Percentiles rank a stretch among this genome's conserved stretches.
Conservation (phyloP, 305 asterid genomes). For the Fraxinus velutina region DNA sequence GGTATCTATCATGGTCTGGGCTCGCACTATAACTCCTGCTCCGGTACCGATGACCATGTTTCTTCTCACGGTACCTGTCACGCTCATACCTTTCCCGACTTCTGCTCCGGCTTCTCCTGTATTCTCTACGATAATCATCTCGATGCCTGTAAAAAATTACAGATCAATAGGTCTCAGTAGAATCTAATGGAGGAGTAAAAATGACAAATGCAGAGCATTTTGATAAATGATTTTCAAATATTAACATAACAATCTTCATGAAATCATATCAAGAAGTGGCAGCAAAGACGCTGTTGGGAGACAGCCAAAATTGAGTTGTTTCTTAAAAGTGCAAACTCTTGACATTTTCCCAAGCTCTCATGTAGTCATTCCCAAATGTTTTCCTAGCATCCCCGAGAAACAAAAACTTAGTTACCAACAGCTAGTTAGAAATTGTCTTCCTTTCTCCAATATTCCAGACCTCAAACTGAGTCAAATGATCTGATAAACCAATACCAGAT, state of each 20-base stretch:
- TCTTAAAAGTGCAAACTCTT: neutral
- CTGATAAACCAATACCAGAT: neutral
- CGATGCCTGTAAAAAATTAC: conserved; percentile 17
- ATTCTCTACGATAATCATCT: conserved; percentile 29
- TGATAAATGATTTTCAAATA: neutral
- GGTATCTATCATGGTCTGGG: conserved; percentile 18
- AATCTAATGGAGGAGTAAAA: neutral
- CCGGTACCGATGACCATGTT: conserved; percentile 15
- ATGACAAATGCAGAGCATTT: neutral
- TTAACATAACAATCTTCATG: neutral
- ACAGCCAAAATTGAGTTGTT: neutral
- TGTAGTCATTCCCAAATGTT: neutral
- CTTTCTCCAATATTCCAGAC: neutral
- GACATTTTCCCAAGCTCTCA: neutral
- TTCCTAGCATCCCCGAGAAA: neutral
- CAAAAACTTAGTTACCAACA: neutral
- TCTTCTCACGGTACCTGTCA: conserved; percentile 21
- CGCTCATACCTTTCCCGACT: conserved; percentile 24
- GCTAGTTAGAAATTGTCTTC: neutral
- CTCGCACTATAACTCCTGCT: conserved; percentile 26
- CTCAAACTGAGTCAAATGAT: neutral
- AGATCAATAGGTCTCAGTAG: neutral
- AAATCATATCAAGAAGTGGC: neutral
- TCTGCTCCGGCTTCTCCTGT: conserved; percentile 25
- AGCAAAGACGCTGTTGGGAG: neutral